phyloP scores from a whole-genome alignment of 805 yeast genomes.

The Metschnikowia cerradonensis region DNA sequence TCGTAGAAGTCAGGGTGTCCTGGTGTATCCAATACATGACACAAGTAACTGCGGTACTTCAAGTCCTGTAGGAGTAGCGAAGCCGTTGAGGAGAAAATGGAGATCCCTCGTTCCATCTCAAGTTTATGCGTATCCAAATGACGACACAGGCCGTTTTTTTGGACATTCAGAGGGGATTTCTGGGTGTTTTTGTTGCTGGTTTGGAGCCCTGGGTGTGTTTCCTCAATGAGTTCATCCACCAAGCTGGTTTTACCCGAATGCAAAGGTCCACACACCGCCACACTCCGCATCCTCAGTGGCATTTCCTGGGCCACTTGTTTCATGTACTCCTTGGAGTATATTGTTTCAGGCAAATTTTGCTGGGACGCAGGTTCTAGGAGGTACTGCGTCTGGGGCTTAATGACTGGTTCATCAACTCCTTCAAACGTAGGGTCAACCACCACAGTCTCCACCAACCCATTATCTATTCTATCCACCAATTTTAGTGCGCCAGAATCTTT shows the following conservation, averaged over 20 bases:
- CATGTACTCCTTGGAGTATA: constrained; percentile 63
- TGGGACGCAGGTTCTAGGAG: constrained; percentile 33
- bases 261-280: constrained; percentile 74
- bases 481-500: too few relatives aligned
- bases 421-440: constrained; percentile 15
- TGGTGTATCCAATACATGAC: constrained; percentile 80
- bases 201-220: constrained; percentile 49
- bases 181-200: constrained; percentile 24
- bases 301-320: constrained; percentile 38
- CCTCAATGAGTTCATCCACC: constrained; percentile 60
- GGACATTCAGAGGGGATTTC: too few relatives aligned
- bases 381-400: constrained; percentile 48
- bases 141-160: constrained; percentile 41
- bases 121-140: constrained; percentile 70
- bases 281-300: constrained; percentile 67
- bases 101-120: constrained; percentile 67
- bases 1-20: constrained; percentile 87
- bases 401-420: constrained; percentile 53
- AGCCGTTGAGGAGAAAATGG: constrained; percentile 61
- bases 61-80: constrained; percentile 55
- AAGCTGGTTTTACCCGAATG: constrained; percentile 86
- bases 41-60: constrained; percentile 47
- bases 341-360: constrained; percentile 51
- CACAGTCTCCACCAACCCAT: constrained; percentile 11
- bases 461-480: neutral